Base-by-base conservation (phyloP, 2,329 filamentous ascomycete species). In the Venturia asperata region DNA sequence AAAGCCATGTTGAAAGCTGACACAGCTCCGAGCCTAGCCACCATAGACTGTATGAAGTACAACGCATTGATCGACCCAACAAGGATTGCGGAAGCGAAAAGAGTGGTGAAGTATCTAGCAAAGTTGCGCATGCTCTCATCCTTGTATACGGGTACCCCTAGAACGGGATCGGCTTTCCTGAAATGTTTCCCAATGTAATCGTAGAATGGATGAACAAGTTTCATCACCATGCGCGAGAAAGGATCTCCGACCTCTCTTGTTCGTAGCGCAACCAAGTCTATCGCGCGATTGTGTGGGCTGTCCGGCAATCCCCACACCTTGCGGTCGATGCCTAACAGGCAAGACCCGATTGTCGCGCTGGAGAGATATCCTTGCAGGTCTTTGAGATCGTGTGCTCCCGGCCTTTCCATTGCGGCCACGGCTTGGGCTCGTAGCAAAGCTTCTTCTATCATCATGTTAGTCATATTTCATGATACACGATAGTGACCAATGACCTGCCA, bases 1-100 rank as follows among this genome's bases (percentile, higher is more conserved):
- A 61, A 61, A 5, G 17, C 19, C n/a, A 61, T 61, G 19, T 61
- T 61, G 15, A 61, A 61, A 15, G 37, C 58, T 11, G 58, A 41
- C 3, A 61, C 34, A 15, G 58, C 58, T 1, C 58, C 58, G 2
- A 61, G 34, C 11, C 58, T 61, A 13, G 34, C 21, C 13, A 41
- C 34, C 58, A 61, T 43, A 9, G 58, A 39, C 9, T 37, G 37
- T 13, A 61, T 61, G 15, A 21, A 61, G 13, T 41, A 61, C 1
- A 61, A 15, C 7, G 41, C 58, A 41, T 41, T 61, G 30, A 61
- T 41, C 3, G 58, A 61, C 3, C 24, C 34, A 5, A 61, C 34
- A 10, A 61, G 19, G 4, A 61, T 39, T 15, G 34, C 34, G 3
- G 58, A 61, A 13, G 58, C 58, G 34, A 61, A 41, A 2, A 61